These are phyloP conservation scores for Aspergillus sp. DNA, from an alignment of 2,329 filamentous ascomycete genomes.

Conservation along the genomic window DNA sequence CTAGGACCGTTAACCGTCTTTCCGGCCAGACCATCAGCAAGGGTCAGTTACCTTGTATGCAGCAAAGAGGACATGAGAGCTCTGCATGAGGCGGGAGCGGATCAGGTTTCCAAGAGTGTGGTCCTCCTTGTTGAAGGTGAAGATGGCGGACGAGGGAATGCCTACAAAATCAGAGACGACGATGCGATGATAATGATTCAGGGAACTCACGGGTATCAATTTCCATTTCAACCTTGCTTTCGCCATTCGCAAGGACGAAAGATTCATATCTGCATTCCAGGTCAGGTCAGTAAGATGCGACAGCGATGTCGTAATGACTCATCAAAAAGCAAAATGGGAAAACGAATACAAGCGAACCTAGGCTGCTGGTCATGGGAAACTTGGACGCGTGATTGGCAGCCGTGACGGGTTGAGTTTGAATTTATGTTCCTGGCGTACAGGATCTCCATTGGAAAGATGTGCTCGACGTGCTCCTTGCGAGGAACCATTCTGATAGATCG, in stretches of 20 bases:
- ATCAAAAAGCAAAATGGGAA: background rate
- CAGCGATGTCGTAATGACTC: background rate
- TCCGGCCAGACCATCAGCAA: constrained; percentile 32
- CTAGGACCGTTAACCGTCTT: constrained; percentile 27
- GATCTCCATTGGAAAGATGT: constrained; percentile 25
- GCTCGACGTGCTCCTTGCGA: constrained; percentile 17
- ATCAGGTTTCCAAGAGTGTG: constrained; percentile 94
- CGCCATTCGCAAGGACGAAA: constrained; percentile 82
- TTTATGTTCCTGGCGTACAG: constrained; percentile 24
- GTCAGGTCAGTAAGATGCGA: constrained; percentile 17
- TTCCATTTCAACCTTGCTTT: constrained; percentile 92
- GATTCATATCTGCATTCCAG: constrained; percentile 76
- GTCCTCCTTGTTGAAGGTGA: constrained; percentile 95
- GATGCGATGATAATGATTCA: background rate
- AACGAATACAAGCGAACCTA: constrained; percentile 24
- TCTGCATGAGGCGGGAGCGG: constrained; percentile 80
- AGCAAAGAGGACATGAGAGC: constrained; percentile 82
- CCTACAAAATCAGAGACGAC: constrained; percentile 54
- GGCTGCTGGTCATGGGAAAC: constrained; percentile 26
- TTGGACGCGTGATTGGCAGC: constrained; percentile 28
- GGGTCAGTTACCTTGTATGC: constrained; percentile 76
- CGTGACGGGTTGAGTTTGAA: constrained; percentile 14
- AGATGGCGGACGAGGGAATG: constrained; percentile 93
- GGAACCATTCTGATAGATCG: constrained; percentile 13
- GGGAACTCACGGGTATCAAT: constrained; percentile 78